Evolutionary conservation across 2,329 filamentous ascomycete genomes (phyloP).

Genomic region (Paramyrothecium sp.): DNA sequence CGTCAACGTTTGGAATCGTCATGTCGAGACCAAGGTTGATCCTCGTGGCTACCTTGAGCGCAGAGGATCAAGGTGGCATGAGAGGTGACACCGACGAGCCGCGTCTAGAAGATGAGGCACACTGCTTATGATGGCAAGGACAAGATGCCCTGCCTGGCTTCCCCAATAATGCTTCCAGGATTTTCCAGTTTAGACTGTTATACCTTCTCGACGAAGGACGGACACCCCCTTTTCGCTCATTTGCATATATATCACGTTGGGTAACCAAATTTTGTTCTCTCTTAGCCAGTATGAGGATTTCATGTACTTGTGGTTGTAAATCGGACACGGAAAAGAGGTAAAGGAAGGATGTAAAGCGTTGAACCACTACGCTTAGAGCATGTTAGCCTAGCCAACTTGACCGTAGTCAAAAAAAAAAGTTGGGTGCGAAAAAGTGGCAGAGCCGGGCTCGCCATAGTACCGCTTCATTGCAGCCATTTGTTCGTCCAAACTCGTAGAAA

Average conservation of each 20-base stretch:
- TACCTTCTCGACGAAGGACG: constrained; percentile 32
- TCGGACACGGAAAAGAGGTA: too few relatives aligned
- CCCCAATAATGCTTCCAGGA: neutral
- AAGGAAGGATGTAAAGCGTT: too few relatives aligned
- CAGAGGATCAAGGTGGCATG: constrained; percentile 12
- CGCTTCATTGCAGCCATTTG: too few relatives aligned
- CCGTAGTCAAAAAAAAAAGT: neutral
- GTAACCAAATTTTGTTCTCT: constrained; percentile 3
- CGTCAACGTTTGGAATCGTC: constrained; percentile 24
- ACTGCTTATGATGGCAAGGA: constrained; percentile 8
- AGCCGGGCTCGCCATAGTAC: neutral
- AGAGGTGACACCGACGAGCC: constrained; percentile 12
- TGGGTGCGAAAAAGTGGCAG: neutral
- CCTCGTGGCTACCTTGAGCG: constrained; percentile 8
- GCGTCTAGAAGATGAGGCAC: constrained; percentile 14
- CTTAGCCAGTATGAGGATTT: neutral
- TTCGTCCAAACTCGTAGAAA: too few relatives aligned
- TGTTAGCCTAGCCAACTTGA: too few relatives aligned
- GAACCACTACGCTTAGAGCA: too few relatives aligned
- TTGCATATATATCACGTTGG: neutral
- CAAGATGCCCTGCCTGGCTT: neutral
- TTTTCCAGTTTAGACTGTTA: constrained; percentile 26
- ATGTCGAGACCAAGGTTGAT: constrained; percentile 25
- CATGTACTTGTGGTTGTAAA: too few relatives aligned
- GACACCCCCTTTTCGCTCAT: constrained; percentile 12